A percentile compares a stretch with the other conserved stretches of the same genome.
phyloP scores from a whole-genome alignment of 805 yeast species.

The Lipomyces sp. region DNA sequence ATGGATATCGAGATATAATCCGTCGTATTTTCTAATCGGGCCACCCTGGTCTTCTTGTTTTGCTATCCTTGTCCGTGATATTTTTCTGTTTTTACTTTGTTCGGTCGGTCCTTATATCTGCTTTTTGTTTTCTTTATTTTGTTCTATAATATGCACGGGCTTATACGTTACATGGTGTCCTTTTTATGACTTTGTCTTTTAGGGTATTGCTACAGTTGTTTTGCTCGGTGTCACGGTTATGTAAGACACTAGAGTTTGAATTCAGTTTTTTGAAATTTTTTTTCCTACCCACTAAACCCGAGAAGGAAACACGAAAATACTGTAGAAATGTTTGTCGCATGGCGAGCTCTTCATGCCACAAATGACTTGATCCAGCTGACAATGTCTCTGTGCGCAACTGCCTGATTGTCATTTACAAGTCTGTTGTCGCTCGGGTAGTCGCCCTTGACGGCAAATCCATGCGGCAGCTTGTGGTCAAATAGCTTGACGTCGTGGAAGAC shows the following conservation, averaged over 20 bases:
- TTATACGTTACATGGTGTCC: no score
- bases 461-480: slow-evolving; percentile 37
- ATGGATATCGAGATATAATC: slow-evolving; percentile 28
- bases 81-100: no score
- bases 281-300: no score
- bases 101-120: background rate
- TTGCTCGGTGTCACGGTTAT: no score
- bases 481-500: slow-evolving; percentile 27
- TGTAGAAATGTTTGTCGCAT: no score
- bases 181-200: no score
- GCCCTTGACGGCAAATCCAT: slow-evolving; percentile 44
- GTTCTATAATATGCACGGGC: background rate
- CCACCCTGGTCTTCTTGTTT: background rate
- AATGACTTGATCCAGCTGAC: slow-evolving; percentile 25
- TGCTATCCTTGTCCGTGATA: background rate
- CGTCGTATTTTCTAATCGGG: background rate
- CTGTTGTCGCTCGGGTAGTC: slow-evolving; percentile 36
- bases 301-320: no score
- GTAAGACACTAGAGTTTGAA: no score
- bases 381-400: slow-evolving; percentile 18
- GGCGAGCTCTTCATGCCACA: no score
- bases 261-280: no score
- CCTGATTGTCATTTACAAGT: slow-evolving; percentile 20
- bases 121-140: background rate
- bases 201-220: no score